Percentiles rank a stretch among this genome's conserved stretches.
These are phyloP conservation scores for Fusarium euwallaceae DNA, from an alignment of 2,329 filamentous ascomycete species.

Conservation along the genomic window DNA sequence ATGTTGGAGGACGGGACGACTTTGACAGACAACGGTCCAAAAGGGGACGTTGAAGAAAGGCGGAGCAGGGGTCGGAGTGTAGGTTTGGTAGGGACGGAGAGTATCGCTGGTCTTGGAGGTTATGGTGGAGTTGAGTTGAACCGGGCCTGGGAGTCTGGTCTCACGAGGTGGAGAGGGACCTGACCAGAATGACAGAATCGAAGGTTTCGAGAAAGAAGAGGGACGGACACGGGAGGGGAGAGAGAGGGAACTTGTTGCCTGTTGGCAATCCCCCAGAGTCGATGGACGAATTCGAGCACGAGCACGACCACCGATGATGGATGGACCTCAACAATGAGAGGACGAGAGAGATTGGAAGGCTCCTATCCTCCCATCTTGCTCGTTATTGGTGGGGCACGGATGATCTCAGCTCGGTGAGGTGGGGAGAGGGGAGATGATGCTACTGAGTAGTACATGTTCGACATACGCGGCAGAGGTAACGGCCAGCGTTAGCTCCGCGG, in stretches of 20 bases:
- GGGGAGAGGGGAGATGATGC: conserved; percentile 38
- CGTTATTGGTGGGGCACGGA: conserved; percentile 30
- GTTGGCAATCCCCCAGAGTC: not conserved
- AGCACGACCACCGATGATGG: not conserved
- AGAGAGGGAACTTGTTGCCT: not conserved
- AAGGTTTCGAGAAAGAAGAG: conserved; percentile 1
- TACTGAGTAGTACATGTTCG: conserved; percentile 17
- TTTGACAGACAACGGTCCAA: conserved; percentile 12
- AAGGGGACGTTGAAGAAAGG: conserved; percentile 25
- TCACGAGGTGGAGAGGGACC: conserved; percentile 1
- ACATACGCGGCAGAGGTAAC: conserved; percentile 15
- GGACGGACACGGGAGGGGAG: not conserved
- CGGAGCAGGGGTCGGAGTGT: conserved; percentile 15
- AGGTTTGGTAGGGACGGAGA: not conserved
- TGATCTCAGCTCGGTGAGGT: conserved; percentile 33
- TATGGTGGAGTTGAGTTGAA: conserved; percentile 15
- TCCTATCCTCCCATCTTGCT: not conserved
- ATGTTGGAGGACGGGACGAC: conserved; percentile 19
- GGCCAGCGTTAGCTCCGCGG: conserved; percentile 18
- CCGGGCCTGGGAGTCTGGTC: not conserved
- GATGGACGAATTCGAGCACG: not conserved
- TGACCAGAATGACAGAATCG: not conserved
- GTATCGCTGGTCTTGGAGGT: conserved; percentile 4
- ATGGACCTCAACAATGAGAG: conserved; percentile 23
- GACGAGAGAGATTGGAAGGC: not conserved